Evolutionary conservation across 1,284 basidiomycete species (phyloP), one percentile per base, ranked within the genome.

Genomic region (Fomitiporia mediterranea): DNA sequence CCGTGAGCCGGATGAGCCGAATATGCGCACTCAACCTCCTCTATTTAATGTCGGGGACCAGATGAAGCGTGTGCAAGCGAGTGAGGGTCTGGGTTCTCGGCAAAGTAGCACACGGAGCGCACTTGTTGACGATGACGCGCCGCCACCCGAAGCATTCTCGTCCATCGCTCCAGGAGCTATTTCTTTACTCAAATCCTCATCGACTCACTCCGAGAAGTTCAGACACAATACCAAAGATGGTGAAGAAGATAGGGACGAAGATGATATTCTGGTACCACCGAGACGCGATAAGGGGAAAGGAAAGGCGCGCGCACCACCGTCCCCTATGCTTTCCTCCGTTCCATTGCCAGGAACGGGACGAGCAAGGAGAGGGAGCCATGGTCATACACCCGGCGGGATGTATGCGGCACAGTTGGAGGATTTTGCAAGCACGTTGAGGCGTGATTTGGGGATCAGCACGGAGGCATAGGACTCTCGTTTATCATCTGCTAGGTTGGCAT

Each of bases 281-380:
- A 46, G 50, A 21, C 32, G 46, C 17, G 55, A 57, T 30, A 58
- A 58, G 35, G 57, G 57, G 15, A 58, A 58, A 25, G 57, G 57
- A 7, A 58, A 55, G 39, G 57, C 57, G 15, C 47, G 40, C 9
- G 55, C 55, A 13, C 55, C 48, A 17, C 55, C 55, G 23, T 46
- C 44, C n/a, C 44, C 44, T 19, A n/a, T 46, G 25, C 44, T 46
- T 25, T 30, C 44, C 2, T n/a, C 44, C 15, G 25, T 25, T 28
- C 44, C 44, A 6, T 9, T 46, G 2, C 44, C 44, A 6, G 44
- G 44, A 1, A 3, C 44, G 23, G 32, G 37, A 13, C n/a, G n/a
- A n/a, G n/a, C 27, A 34, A 50, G 37, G 34, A 35, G n/a, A 13
- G 34, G 48, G 17, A 27, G 17, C 48, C 27, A 17, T 25, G 30